Conservation (phyloP, 805 yeast species). For the Yamadazyma sp. region DNA sequence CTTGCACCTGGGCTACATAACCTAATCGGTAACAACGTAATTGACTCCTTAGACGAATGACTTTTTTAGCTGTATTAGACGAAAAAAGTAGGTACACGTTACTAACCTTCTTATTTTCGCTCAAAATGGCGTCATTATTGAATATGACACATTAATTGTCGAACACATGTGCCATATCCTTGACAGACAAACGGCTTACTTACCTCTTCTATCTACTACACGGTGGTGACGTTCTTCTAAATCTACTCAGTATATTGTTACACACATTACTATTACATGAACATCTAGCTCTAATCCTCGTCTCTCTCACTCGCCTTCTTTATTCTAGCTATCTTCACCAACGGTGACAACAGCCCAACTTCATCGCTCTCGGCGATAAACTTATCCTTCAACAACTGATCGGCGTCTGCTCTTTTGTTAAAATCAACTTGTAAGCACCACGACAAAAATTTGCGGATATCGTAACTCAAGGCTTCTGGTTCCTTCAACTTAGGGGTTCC, state of each 20-base stretch:
- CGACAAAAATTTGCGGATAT: slow-evolving; percentile 66
- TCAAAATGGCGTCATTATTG: too few species aligned
- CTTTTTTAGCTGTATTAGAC: too few species aligned
- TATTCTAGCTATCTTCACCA: slow-evolving; percentile 71
- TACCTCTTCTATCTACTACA: too few species aligned
- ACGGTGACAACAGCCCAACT: slow-evolving; percentile 62
- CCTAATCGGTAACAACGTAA: too few species aligned
- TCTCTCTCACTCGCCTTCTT: slow-evolving; percentile 47
- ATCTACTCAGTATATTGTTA: slow-evolving; percentile 3
- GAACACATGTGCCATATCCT: too few species aligned
- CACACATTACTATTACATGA: slow-evolving; percentile 1
- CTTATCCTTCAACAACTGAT: slow-evolving; percentile 63
- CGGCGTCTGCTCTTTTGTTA: slow-evolving; percentile 76
- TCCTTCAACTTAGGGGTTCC: slow-evolving; percentile 94
- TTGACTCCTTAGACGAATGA: too few species aligned
- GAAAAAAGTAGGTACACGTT: too few species aligned
- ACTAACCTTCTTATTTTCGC: too few species aligned
- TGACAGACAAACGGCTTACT: too few species aligned
- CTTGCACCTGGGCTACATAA: too few species aligned
- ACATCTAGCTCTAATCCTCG: slow-evolving; percentile 2
- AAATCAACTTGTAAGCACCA: slow-evolving; percentile 83
- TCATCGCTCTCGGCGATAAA: slow-evolving; percentile 65
- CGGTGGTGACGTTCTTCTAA: not conserved
- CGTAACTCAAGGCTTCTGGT: slow-evolving; percentile 72
- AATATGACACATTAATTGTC: too few species aligned